Base-by-base conservation (phyloP, 2,329 filamentous ascomycete species). In the Bipolaris victoriae region DNA sequence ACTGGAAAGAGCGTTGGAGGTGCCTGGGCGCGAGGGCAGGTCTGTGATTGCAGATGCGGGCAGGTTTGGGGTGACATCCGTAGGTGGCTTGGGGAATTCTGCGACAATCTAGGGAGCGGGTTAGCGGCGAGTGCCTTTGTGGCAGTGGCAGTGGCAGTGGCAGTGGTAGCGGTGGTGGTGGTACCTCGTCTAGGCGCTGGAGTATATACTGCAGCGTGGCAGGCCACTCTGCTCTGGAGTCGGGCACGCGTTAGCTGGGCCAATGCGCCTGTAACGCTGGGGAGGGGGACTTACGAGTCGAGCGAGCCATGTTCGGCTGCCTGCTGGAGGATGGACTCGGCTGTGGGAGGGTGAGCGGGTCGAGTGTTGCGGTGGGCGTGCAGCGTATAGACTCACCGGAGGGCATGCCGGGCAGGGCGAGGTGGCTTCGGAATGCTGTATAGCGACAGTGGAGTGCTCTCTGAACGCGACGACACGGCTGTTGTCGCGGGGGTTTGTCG, bases 51-150 rank as follows among this genome's bases (percentile, higher is more conserved):
- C 57, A 79, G 77, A 63, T 77, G 79, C 57, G 74, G 77, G 65
- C 72, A 62, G 72, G 52, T 78, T 70, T 77, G 79, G 57, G 72
- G 77, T 66, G 72, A 63, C 71, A 52, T 79, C 71, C 65, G 78
- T 69, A 58, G 78, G 76, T 41, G 79, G 90, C 66, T 89, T 88
- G 40, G 90, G 87, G 68, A 96, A 97, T 50, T 89, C 88, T 75
- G 86, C 84, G 39, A 90, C 85, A 65, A 92, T 94, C 91, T 96
- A 59, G 31, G 36, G 11, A 26, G 31, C 31, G 48, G n/a, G 49
- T 58, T 22, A 55, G 56, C 35, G 6, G n/a, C 7, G 24, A 20
- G 7, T 7, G 13, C 13, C 16, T 7, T 41, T 13, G 36, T 41
- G 13, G 36, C 31, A 10, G 0, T 36, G 39, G 5, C 37, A 20